Evolutionary conservation across 1,139 yeast genomes (phyloP).

Genomic region (Suhomyces wounanorum): DNA sequence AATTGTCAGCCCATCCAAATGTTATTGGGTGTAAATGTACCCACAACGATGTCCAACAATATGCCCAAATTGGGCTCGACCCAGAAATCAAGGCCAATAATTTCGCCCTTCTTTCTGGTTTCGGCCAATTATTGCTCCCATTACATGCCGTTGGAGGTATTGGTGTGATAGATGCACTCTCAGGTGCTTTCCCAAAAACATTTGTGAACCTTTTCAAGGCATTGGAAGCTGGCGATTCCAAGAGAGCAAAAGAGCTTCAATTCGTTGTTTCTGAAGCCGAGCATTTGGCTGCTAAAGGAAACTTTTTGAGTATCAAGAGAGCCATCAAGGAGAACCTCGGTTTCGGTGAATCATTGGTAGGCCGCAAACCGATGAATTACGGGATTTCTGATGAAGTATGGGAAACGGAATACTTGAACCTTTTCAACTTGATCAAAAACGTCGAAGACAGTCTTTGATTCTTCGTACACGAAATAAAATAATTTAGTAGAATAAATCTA

Average conservation of each 20-base stretch:
- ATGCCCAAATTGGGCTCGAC: constrained; percentile 14
- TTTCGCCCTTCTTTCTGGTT: constrained; percentile 26
- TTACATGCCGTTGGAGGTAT: constrained; percentile 24
- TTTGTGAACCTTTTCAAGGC: constrained; percentile 25
- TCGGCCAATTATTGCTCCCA: constrained; percentile 30
- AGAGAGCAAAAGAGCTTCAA: constrained; percentile 22
- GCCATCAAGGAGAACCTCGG: constrained; percentile 37
- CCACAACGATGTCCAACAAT: constrained; percentile 24
- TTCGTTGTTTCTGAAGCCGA: constrained; percentile 25
- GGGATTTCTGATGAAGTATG: constrained; percentile 11
- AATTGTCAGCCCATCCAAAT: constrained; percentile 40
- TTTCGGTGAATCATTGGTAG: constrained; percentile 35
- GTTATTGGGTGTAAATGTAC: constrained; percentile 52
- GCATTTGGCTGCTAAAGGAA: constrained; percentile 22
- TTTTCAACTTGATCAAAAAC: constrained; percentile 13
- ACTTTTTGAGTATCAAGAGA: constrained; percentile 30
- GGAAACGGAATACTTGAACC: constrained; percentile 9
- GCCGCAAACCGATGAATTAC: constrained; percentile 21
- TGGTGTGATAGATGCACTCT: constrained; percentile 29
- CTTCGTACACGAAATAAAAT: not conserved
- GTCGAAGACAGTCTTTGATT: constrained; percentile 11
- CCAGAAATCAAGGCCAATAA: constrained; percentile 15
- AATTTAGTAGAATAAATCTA: not conserved
- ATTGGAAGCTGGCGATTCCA: constrained; percentile 20
- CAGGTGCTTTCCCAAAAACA: constrained; percentile 50